Conservation (phyloP, 192 early-diverging fungal genomes). For the Umbelopsis vinacea region DNA sequence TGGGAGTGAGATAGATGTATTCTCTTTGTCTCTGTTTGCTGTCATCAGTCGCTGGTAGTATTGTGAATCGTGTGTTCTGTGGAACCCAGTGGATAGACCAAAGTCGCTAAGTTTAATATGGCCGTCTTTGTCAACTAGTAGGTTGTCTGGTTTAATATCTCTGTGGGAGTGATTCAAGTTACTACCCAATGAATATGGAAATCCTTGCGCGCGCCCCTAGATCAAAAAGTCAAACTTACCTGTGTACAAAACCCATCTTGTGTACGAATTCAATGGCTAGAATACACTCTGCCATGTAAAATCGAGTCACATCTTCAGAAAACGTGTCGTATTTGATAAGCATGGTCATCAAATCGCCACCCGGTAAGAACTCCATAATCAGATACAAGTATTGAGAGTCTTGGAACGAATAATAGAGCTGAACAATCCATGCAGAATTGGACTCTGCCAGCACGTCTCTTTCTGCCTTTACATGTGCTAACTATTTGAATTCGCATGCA, state of each 20-base stretch:
- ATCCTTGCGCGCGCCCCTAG: background rate
- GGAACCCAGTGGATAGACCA: constrained; percentile 98
- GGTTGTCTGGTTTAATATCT: constrained; percentile 87
- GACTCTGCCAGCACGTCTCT: constrained; percentile 97
- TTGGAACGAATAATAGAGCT: constrained; percentile 98
- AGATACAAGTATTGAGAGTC: constrained; percentile 92
- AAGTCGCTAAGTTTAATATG: constrained; percentile 99
- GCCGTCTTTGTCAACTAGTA: constrained; percentile 95
- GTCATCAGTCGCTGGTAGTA: constrained; percentile 89
- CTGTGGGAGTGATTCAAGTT: too few relatives aligned
- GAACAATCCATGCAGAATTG: constrained; percentile 96
- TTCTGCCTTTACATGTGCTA: constrained; percentile 98
- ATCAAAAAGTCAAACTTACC: constrained; percentile 47
- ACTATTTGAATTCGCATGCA: constrained; percentile 41
- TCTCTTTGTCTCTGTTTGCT: constrained; percentile 46
- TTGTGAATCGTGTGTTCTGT: constrained; percentile 97
- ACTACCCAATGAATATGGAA: too few relatives aligned
- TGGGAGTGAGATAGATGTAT: constrained; percentile 48
- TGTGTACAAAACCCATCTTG: constrained; percentile 92
- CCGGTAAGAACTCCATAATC: constrained; percentile 99
- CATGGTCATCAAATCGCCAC: constrained; percentile 99
- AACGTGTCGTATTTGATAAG: constrained; percentile 98
- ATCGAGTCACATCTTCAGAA: constrained; percentile 96
- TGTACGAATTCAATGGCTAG: constrained; percentile 94
- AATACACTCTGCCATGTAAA: constrained; percentile 98